Evolutionary conservation across 2,329 filamentous ascomycete species (phyloP), one percentile per base, ranked within the genome.

Genomic region (Verticillium albo-atrum): DNA sequence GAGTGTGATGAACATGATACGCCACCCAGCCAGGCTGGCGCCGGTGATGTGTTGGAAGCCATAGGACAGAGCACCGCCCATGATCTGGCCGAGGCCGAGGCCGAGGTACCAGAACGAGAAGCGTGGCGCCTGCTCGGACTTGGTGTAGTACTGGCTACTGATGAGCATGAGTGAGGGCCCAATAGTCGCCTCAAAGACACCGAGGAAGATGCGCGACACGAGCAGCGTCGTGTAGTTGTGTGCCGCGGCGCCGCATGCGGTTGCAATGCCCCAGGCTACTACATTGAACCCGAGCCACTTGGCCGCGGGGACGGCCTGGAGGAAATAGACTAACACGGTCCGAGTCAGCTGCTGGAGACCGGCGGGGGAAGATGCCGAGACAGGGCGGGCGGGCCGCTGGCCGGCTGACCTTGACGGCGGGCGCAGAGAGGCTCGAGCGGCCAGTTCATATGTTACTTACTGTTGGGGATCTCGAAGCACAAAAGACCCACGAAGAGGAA

Each of bases 91-190:
- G 3, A 84, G 70, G 1, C 85, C 85, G 14, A 87, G 74, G 9
- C 84, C 84, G 34, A 79, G 76, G 67, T 86, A 87, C 85, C 84
- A 87, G 66, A 87, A 77, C 20, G 79, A 82, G 68, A 86, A 85
- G 9, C 85, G 78, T 7, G 82, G 81, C 3, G 83, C 81, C 66
- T 83, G 82, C 68, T 88, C 85, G 2, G 75, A 74, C 60, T 80
- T 79, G 28, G 77, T 80, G 65, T 85, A 87, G 77, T 82, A 87
- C 67, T 83, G 79, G 59, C 81, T 83, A 63, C 80, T 85, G 64
- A 88, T 82, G 57, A 88, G 75, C 74, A 87, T 83, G 59, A 87
- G 70, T 1, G 80, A 84, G 1, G 85, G 86, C 2, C 80, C 81
- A 58, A 87, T 82, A 3, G 82, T 82, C 3, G 85, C 82, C 68